Evolutionary conservation across 2,329 filamentous ascomycete genomes (phyloP).

Genomic region (Sarocladium kiliense): DNA sequence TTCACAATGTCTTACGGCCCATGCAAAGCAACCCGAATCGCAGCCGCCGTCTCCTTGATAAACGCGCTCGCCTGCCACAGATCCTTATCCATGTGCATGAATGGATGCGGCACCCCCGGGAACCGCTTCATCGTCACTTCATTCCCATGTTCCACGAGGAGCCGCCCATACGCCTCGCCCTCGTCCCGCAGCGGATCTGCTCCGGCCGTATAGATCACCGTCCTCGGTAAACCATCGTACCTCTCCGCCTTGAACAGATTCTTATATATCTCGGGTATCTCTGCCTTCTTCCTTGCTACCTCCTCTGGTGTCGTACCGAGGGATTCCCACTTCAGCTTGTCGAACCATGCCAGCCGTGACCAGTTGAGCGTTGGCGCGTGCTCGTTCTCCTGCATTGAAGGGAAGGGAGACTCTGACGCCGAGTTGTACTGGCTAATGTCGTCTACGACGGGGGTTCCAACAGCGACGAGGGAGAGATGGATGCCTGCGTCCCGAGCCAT

Average conservation of each 20-base stretch:
- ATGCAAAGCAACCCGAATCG: constrained; percentile 19
- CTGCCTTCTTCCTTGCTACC: constrained; percentile 12
- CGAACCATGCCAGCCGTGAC: constrained; percentile 34
- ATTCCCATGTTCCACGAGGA: constrained; percentile 35
- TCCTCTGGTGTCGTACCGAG: constrained; percentile 13
- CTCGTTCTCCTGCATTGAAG: constrained; percentile 34
- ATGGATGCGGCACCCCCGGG: constrained; percentile 39
- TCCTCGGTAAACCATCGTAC: constrained; percentile 27
- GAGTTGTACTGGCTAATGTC: constrained; percentile 30
- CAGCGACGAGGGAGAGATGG: constrained; percentile 28
- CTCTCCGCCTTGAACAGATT: constrained; percentile 28
- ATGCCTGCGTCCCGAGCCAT: constrained; percentile 32
- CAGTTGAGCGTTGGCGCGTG: constrained; percentile 37
- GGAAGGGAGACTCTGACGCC: constrained; percentile 29
- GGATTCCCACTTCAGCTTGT: constrained; percentile 24
- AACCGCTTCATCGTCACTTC: constrained; percentile 40
- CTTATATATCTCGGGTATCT: constrained; percentile 16
- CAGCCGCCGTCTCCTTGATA: constrained; percentile 24
- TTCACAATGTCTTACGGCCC: neutral
- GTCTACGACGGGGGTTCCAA: constrained; percentile 32
- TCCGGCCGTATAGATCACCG: constrained; percentile 31
- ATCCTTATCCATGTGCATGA: constrained; percentile 40
- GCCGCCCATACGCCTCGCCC: constrained; percentile 38
- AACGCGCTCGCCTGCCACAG: constrained; percentile 29
- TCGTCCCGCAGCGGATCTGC: constrained; percentile 42